phyloP scores from a whole-genome alignment of 1,139 yeast genomes.

The Yamadazyma taylorii region DNA sequence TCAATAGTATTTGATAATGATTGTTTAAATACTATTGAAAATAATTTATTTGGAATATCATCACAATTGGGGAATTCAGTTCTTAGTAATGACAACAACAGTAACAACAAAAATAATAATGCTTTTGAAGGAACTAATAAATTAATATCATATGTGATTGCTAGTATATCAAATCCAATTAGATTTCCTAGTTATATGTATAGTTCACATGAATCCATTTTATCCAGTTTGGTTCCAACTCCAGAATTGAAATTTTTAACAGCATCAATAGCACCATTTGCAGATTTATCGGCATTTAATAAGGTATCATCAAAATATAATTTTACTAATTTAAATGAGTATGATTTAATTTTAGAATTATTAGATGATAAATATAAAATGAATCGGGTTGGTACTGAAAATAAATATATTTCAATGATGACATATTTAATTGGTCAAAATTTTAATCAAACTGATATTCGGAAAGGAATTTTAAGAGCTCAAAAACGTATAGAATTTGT shows the following conservation, averaged over 20 bases:
- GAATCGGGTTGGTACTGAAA: slow-evolving; percentile 42
- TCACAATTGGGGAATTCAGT: slow-evolving; percentile 11
- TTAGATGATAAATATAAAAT: slow-evolving; percentile 78
- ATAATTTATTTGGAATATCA: slow-evolving; percentile 46
- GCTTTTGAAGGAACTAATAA: slow-evolving; percentile 80
- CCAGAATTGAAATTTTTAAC: slow-evolving; percentile 87
- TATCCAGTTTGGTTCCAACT: slow-evolving; percentile 82
- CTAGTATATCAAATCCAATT: slow-evolving; percentile 82
- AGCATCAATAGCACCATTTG: slow-evolving; percentile 86
- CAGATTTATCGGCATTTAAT: slow-evolving; percentile 23
- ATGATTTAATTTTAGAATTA: slow-evolving; percentile 81
- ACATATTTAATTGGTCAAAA: slow-evolving; percentile 71
- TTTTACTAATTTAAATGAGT: slow-evolving; percentile 62
- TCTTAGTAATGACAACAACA: too few relatives aligned
- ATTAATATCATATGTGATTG: slow-evolving; percentile 79
- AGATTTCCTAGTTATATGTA: slow-evolving; percentile 93
- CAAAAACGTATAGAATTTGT: slow-evolving; percentile 79
- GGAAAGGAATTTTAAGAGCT: slow-evolving; percentile 76
- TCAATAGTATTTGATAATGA: slow-evolving; percentile 89
- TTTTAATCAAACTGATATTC: slow-evolving; percentile 71
- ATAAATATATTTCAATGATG: slow-evolving; percentile 64
- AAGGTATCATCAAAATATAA: slow-evolving; percentile 45
- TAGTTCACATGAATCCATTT: slow-evolving; percentile 78
- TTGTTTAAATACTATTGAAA: slow-evolving; percentile 69
- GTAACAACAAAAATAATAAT: slow-evolving; percentile 13